Conservation (phyloP, 345 rosid genomes). For the Rhodamnia rubescens region DNA sequence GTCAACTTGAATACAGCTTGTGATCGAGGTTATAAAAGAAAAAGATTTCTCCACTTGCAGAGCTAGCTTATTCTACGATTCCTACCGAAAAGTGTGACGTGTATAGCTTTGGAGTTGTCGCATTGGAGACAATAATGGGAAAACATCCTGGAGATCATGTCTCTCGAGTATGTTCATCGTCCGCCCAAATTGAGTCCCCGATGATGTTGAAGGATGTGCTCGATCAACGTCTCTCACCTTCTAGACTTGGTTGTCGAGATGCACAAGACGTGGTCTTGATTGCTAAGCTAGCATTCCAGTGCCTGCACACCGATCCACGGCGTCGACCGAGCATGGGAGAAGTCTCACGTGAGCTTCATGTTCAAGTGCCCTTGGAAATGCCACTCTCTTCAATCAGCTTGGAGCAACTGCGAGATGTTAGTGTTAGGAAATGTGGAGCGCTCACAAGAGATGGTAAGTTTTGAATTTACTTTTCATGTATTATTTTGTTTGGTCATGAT, state of each 20-base stretch:
- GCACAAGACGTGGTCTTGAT: fast-evolving
- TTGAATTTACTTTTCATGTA: not conserved
- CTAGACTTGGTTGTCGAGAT: not conserved
- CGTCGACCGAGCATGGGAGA: not conserved
- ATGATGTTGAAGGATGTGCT: not conserved
- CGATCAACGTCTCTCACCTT: not conserved
- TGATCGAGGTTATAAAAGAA: fast-evolving
- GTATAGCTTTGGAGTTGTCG: not conserved
- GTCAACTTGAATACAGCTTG: not conserved
- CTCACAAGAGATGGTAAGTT: not conserved
- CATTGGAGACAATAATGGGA: not conserved
- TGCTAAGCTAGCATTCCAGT: fast-evolving
- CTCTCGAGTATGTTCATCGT: not conserved
- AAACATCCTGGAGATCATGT: not conserved
- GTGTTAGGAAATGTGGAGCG: not conserved
- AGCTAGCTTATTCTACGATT: fast-evolving
- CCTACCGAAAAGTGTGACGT: not conserved
- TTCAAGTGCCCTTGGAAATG: not conserved
- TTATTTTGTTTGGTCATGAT: fast-evolving
- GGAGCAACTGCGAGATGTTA: not conserved
- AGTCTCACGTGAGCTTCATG: fast-evolving
- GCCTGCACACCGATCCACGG: not conserved
- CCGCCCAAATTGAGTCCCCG: fast-evolving
- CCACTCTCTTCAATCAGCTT: not conserved
- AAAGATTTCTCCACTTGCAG: not conserved